A percentile compares a stretch with the other conserved stretches of the same genome.
phyloP scores from a whole-genome alignment of 169 alveolate species.

The Plasmodium vivax region DNA sequence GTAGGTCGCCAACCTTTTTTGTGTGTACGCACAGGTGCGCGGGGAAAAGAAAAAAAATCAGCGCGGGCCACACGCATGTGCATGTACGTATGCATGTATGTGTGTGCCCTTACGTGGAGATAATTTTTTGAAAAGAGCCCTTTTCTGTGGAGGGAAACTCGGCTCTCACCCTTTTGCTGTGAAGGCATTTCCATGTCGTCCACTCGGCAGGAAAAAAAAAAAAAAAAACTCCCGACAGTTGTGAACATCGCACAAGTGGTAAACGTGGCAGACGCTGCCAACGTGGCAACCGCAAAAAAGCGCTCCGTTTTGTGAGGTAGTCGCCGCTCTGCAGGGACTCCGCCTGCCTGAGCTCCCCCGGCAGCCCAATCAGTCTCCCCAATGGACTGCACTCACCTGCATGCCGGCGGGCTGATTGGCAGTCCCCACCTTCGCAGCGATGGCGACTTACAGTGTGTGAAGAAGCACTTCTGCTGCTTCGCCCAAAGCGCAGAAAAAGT shows the following conservation, averaged over 20 bases:
- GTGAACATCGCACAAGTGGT: neutral
- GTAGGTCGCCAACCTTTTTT: neutral
- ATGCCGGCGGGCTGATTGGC: neutral
- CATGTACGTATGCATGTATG: neutral
- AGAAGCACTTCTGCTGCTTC: neutral
- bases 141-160: neutral
- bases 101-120: neutral
- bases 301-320: neutral
- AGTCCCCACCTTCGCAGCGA: neutral
- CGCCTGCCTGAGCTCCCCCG: neutral
- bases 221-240: neutral
- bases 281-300: too few species aligned
- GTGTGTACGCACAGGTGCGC: neutral
- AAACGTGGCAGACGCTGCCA: too few species aligned
- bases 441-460: constrained; percentile 13
- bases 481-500: neutral
- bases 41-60: neutral
- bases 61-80: neutral
- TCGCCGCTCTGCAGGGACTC: neutral
- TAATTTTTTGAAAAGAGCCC: neutral
- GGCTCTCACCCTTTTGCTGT: neutral
- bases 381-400: neutral
- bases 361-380: neutral
- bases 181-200: neutral
- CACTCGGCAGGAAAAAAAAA: neutral